Base-by-base conservation (phyloP, 1,284 basidiomycete species). In the Prillingera fragicola region DNA sequence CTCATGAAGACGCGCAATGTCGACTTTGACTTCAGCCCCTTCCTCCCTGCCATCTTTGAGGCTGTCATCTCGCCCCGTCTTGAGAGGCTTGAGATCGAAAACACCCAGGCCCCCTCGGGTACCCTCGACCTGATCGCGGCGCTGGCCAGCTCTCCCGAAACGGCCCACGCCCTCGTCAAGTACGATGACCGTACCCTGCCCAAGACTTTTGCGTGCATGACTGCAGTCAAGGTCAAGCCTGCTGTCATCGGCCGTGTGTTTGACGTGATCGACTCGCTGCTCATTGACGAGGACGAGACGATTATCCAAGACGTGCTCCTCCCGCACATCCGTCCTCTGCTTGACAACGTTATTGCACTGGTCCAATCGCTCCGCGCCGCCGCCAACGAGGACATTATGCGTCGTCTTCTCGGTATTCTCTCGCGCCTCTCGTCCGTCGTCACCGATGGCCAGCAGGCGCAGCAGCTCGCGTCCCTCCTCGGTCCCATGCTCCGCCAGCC, bases 31-130 rank as follows among this genome's bases (percentile, higher is more conserved):
- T 94, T 86, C 70, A 58, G 73, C 0, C 77, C 80, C 0, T 95
- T 83, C 69, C 75, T 96, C 54, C 68, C 74, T 1, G 71, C 76
- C 9, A 77, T 84, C 10, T 95, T 90, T 70, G 55, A 74, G 2
- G 72, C 78, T 0, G 79, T 90, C 67, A 85, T 98, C 59, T 82
- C 84, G 0, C 91, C 92, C 0, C 84, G 92, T 15, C 74, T 98
- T 21, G 73, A 79, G 0, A 71, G 74, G 5, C 76, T 98, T 18
- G 82, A 86, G 45, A 74, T 75, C 36, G 94, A 98, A 70, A 96
- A 92, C 60, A 88, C 86, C 0, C 94, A 98, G 69, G 80, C 87
- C 0, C 90, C 92, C 0, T 94, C 91, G 0, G 84, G 89, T 0
- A 75, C 96, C 22, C 75, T 98, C 31, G 88, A 95, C 26, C 75